Evolutionary conservation across 106 monocot species (phyloP), one percentile per base, ranked within the genome.

Genomic region (Chionographis japonica): DNA sequence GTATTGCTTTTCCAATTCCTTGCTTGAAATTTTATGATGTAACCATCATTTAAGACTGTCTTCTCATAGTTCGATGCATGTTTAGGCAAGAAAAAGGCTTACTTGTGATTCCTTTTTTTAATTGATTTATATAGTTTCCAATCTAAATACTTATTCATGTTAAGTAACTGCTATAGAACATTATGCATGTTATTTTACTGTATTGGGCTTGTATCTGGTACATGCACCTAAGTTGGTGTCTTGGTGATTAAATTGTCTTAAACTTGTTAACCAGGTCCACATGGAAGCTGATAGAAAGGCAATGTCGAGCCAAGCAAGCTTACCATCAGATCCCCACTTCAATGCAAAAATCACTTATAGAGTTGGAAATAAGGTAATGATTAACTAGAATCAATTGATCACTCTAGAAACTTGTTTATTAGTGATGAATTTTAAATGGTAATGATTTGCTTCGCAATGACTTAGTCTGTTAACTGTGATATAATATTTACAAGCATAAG

Each of bases 251-350:
- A 63, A 58, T 74, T 76, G 8, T 55, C 42, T 81, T 49, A 61
- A 75, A 66, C 37, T 77, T 52, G 43, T 85, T 74, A 68, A 75
- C 69, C 89, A 98, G 97, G 97, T 98, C 71, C 97, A 98, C 70
- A 83, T 98, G 81, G 92, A 98, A 82, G 83, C 83, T 63, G 97
- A 98, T 56, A 84, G 80, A 77, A 98, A 87, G 78, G 77, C 85
- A 68, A 78, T 81, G 75, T 68, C 68, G 10, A 77, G 43, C 52
- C 74, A 89, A 63, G 53, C 77, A 67, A 83, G 69, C 74, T 73
- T 86, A 52, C 80, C 84, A 36, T 11, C 73, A 37, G 92, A 98
- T 81, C 75, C 83, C 58, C 85, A 82, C 61, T 65, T 84, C 54
- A 76, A 78, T 60, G 73, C 69, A 57, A 92, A 83, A 56, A 69